Conservation (phyloP, 1,139 yeast genomes). For the Lodderomyces oxycetoniae region DNA sequence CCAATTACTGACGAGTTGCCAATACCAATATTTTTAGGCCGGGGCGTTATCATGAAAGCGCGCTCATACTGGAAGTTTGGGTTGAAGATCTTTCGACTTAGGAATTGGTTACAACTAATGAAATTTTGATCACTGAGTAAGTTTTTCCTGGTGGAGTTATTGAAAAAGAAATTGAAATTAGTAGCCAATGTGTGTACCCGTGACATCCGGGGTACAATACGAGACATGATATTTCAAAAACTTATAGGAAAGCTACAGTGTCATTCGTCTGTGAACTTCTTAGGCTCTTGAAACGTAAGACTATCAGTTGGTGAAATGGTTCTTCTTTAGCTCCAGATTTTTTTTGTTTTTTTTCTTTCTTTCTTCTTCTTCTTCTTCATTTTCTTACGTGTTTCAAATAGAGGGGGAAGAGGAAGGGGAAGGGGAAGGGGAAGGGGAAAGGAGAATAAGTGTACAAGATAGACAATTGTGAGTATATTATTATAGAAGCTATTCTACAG, state of each 20-base stretch:
- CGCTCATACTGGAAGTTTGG: neutral
- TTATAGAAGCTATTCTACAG: conserved; percentile 10
- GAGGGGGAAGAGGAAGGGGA: too few relatives aligned
- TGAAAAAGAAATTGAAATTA: conserved; percentile 38
- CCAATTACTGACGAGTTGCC: conserved; percentile 1
- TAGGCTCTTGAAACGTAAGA: too few relatives aligned
- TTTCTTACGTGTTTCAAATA: too few relatives aligned
- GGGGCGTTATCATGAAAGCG: neutral
- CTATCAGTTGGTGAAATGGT: too few relatives aligned
- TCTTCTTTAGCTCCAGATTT: neutral
- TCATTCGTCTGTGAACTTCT: too few relatives aligned
- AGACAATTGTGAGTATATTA: too few relatives aligned
- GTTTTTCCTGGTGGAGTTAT: conserved; percentile 32
- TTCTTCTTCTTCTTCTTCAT: too few relatives aligned
- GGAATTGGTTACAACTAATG: conserved; percentile 30
- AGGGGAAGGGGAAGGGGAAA: too few relatives aligned
- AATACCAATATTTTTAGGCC: neutral
- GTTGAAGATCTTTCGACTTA: conserved; percentile 11
- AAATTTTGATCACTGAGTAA: conserved; percentile 32
- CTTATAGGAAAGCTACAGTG: too few relatives aligned
- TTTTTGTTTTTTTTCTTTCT: neutral
- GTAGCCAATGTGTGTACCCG: conserved; percentile 27
- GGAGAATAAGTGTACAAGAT: too few relatives aligned
- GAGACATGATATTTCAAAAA: neutral
- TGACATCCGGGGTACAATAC: conserved; percentile 15